Conservation (phyloP, 176 grass and related monocot genomes). For the Oryza meridionalis region DNA sequence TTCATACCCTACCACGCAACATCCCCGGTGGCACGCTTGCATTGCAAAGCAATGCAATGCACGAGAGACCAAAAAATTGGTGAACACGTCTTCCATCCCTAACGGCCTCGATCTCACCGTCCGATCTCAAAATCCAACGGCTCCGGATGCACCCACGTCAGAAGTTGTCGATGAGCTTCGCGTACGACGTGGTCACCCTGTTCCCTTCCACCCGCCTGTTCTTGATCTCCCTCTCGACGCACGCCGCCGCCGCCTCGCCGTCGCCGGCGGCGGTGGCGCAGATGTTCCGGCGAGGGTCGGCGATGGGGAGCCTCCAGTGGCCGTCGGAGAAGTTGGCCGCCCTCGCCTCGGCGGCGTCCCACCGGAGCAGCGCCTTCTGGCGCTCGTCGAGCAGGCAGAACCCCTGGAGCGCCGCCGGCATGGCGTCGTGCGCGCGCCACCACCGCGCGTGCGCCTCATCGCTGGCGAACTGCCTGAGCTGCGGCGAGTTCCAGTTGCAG, state of each 20-base stretch:
- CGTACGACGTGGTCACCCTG: slow-evolving; percentile 56
- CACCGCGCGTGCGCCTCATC: slow-evolving; percentile 63
- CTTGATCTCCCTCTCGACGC: slow-evolving; percentile 48
- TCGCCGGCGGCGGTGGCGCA: slow-evolving; percentile 16
- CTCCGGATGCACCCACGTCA: neutral
- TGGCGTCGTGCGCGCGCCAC: slow-evolving; percentile 59
- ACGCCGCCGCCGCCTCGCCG: neutral
- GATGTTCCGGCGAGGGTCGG: slow-evolving; percentile 42
- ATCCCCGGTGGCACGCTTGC: neutral
- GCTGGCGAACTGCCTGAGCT: slow-evolving; percentile 60
- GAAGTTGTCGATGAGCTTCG: slow-evolving; percentile 56
- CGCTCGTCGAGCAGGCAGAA: slow-evolving; percentile 56
- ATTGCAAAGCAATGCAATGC: neutral
- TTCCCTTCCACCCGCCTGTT: slow-evolving; percentile 43
- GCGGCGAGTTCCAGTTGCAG: slow-evolving; percentile 65
- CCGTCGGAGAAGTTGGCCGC: slow-evolving; percentile 48
- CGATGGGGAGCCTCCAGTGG: slow-evolving; percentile 32
- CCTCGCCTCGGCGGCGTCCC: slow-evolving; percentile 39
- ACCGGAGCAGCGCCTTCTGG: slow-evolving; percentile 58
- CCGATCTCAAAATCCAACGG: neutral
- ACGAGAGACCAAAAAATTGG: neutral
- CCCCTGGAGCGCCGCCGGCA: neutral
- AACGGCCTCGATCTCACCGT: neutral
- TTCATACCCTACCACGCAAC: neutral
- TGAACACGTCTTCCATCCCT: neutral